Evolutionary conservation across 805 yeast species (phyloP), one percentile per base, ranked within the genome.

Genomic region (Yarrowia divulgata): DNA sequence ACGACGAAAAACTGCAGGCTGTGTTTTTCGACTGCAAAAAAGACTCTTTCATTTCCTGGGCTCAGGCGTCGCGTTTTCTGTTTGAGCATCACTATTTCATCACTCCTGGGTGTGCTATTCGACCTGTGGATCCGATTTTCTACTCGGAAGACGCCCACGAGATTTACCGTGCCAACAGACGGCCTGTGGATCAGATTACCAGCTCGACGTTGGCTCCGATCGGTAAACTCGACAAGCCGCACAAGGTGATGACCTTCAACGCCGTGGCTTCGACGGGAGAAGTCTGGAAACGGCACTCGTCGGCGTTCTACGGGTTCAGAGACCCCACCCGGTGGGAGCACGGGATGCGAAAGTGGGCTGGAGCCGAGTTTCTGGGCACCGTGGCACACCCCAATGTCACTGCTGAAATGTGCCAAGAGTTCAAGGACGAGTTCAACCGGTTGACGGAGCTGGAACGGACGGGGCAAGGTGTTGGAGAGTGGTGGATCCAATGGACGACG

Each of bases 51-150:
- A 52, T 52, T 10, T 9, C 58, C 10, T 52, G 58, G 58, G 3
- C 8, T 0, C 12, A 52, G n/a, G 58, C 58, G n/a, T 35, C 58
- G 1, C n/a, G 18, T 3, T 52, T 35, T 13, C 58, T 52, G n/a
- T 52, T n/a, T 2, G 13, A 52, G 23, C n/a, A 52, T 6, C 43
- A 35, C 7, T 52, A 18, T 7, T 7, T 3, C n/a, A 35, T 19
- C 3, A 23, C 32, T 32, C 32, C 37, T 5, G 58, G 58, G 2
- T n/a, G 9, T 18, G 9, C 58, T 3, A 18, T 52, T 18, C 58
- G 58, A 2, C 58, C 58, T 13, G 43, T 18, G 3, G 58, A 52
- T 12, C 58, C 58, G n/a, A 1, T 52, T 9, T 52, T 52, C 16
- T 52, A 52, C 39, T 12, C 43, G 8, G 43, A 35, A 14, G 12